Percentiles rank a stretch among this genome's conserved stretches.
These are phyloP conservation scores for Penicillium diatomitis DNA, from an alignment of 495 filamentous ascomycete genomes.

Conservation along the genomic window DNA sequence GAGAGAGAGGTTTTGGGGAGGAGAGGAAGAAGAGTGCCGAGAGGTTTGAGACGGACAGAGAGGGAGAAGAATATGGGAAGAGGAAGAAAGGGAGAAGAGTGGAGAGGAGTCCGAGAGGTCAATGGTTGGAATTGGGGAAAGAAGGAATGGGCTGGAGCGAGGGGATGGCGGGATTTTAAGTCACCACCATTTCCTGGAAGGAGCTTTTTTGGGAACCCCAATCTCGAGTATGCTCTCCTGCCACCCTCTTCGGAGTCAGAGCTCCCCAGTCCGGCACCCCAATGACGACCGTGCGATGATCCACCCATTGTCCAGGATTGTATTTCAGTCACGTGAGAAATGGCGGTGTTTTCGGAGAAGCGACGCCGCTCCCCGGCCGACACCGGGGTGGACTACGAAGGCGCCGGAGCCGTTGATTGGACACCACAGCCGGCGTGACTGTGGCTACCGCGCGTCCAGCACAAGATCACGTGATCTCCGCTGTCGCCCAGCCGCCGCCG, in stretches of 20 bases:
- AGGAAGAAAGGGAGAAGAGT: constrained; percentile 6
- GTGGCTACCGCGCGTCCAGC: background rate
- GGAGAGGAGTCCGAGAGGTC: too few species aligned
- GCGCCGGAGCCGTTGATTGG: constrained; percentile 7
- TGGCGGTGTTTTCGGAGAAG: constrained; percentile 22
- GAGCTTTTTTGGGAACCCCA: background rate
- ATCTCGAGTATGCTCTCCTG: too few species aligned
- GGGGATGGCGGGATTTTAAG: constrained; percentile 12
- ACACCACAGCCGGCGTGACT: background rate
- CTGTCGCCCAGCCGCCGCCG: too few species aligned
- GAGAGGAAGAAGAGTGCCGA: constrained; percentile 7
- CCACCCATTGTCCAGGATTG: too few species aligned
- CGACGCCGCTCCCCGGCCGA: constrained; percentile 29
- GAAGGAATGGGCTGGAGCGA: constrained; percentile 2
- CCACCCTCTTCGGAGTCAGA: background rate
- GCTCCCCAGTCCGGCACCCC: constrained; percentile 1
- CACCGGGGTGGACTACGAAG: constrained; percentile 10
- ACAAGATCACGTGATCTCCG: background rate
- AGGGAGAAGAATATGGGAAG: constrained; percentile 7
- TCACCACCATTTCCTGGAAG: constrained; percentile 5
- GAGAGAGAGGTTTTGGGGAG: constrained; percentile 7
- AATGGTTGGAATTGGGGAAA: background rate
- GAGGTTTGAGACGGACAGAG: constrained; percentile 9
- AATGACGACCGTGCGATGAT: too few species aligned
- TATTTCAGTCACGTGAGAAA: too few species aligned